Conservation (phyloP, 805 yeast genomes). For the Maudiozyma barnettii region DNA sequence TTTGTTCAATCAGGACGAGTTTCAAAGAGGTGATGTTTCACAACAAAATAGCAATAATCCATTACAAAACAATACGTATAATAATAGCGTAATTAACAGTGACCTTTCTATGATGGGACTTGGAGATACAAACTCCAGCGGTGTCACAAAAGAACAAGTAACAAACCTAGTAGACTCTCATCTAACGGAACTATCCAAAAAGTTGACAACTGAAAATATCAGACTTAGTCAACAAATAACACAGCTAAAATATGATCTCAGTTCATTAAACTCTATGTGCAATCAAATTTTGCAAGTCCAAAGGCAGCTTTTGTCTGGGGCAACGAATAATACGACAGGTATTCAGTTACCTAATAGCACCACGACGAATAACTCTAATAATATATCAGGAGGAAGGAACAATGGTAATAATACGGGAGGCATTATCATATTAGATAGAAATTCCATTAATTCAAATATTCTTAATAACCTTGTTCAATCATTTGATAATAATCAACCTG, state of each 20-base stretch:
- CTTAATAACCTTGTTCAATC: conserved; percentile 15
- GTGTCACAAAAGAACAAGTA: background rate
- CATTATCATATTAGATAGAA: conserved; percentile 18
- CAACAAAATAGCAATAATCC: background rate
- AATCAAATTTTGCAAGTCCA: conserved; percentile 23
- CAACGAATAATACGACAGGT: background rate
- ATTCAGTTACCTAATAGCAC: background rate
- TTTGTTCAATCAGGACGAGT: conserved; percentile 17
- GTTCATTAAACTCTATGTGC: conserved; percentile 18
- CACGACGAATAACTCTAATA: background rate
- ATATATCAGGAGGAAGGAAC: background rate
- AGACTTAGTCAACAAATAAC: conserved; percentile 24
- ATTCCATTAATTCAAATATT: conserved; percentile 15
- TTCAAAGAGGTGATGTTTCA: conserved; percentile 5
- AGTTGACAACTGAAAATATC: conserved; percentile 25
- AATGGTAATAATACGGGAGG: conserved; percentile 5
- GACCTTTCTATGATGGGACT: background rate
- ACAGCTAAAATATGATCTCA: conserved; percentile 21
- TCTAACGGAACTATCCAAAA: conserved; percentile 21
- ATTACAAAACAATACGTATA: background rate
- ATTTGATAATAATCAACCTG: conserved; percentile 6
- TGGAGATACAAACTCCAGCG: background rate
- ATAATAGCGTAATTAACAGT: background rate
- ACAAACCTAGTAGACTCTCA: conserved; percentile 10
- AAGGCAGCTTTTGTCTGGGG: conserved; percentile 11